phyloP scores from a whole-genome alignment of 2,329 filamentous ascomycete species.

The Bipolaris gigantea region DNA sequence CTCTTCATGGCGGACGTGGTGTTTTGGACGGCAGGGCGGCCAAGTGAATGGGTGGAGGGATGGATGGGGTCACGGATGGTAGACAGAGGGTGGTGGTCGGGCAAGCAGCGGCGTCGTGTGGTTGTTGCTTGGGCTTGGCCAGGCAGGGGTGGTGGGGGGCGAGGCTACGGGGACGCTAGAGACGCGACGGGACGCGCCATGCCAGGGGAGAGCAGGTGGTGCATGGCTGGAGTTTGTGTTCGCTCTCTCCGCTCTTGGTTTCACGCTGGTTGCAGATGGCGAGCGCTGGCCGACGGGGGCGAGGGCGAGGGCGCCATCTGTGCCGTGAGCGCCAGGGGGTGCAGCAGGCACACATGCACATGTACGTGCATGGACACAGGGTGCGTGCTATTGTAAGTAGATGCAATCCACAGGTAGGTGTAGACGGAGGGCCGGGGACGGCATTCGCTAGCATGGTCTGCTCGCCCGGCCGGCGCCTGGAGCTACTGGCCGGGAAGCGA shows the following conservation, averaged over 20 bases:
- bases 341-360: background rate
- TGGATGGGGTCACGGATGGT: background rate
- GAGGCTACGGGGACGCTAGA: conserved; percentile 1
- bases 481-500: conserved; percentile 12
- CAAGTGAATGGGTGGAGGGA: background rate
- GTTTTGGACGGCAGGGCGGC: background rate
- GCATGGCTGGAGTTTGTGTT: background rate
- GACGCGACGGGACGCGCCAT: conserved; percentile 4
- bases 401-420: no score
- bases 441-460: no score
- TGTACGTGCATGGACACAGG: background rate
- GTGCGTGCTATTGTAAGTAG: no score
- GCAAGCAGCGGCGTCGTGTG: background rate
- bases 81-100: background rate
- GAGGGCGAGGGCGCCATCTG: background rate
- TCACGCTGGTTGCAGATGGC: background rate
- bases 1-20: background rate
- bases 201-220: background rate
- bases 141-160: background rate
- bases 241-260: background rate
- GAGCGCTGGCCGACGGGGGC: background rate
- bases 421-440: no score
- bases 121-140: conserved; percentile 1
- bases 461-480: background rate
- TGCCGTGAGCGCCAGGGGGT: background rate